Conservation (phyloP, 148 eudicot genomes). For the Fagopyrum tataricum region DNA sequence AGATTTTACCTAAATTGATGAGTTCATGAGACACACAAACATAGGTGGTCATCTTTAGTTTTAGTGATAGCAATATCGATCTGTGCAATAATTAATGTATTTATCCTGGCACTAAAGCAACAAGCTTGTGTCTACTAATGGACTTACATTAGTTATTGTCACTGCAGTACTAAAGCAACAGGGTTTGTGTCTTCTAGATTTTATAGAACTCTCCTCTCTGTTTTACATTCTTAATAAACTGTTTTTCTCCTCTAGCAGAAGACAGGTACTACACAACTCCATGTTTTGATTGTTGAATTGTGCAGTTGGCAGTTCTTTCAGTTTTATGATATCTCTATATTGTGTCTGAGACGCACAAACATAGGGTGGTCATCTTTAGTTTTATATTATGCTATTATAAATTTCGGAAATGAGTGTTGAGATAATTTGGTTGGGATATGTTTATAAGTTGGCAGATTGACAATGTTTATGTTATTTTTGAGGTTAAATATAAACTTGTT, state of each 20-base stretch:
- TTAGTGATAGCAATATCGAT: too few relatives aligned
- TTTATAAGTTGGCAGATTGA: neutral
- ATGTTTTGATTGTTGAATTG: constrained; percentile 11
- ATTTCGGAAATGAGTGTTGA: neutral
- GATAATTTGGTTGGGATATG: neutral
- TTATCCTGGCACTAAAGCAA: too few relatives aligned
- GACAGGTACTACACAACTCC: constrained; percentile 37
- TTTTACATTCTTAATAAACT: constrained; percentile 39
- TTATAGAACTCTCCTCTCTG: constrained; percentile 29
- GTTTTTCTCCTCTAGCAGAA: constrained; percentile 22
- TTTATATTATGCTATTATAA: too few relatives aligned
- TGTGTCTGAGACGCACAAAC: constrained; percentile 1
- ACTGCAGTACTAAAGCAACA: constrained; percentile 77
- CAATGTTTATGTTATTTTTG: too few relatives aligned
- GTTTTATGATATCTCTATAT: neutral
- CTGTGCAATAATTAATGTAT: too few relatives aligned
- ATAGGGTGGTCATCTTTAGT: too few relatives aligned
- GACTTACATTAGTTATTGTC: too few relatives aligned
- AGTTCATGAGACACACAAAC: too few relatives aligned
- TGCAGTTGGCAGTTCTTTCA: neutral
- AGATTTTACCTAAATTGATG: too few relatives aligned
- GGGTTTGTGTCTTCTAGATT: constrained; percentile 40
- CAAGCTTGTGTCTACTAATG: too few relatives aligned
- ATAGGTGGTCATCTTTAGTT: too few relatives aligned
- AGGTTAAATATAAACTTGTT: too few relatives aligned